phyloP scores from a whole-genome alignment of 2,329 filamentous ascomycete genomes.

The Ophiostoma triangulosporum region DNA sequence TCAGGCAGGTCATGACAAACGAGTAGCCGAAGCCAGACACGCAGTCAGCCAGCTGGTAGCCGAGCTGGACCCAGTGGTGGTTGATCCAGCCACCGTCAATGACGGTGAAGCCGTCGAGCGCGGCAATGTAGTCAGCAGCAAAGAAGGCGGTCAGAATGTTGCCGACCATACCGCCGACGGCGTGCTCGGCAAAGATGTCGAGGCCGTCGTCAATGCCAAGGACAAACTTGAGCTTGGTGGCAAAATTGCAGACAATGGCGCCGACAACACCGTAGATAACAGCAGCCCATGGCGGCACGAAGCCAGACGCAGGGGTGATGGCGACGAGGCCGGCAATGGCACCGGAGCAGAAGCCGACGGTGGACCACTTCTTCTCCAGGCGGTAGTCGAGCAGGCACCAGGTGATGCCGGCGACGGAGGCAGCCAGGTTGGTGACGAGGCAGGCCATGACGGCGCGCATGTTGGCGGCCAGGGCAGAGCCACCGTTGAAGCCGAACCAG shows the following conservation, averaged over 20 bases:
- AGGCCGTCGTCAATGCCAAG: conserved; percentile 71
- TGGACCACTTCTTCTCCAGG: conserved; percentile 82
- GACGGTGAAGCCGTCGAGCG: conserved; percentile 54
- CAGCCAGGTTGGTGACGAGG: conserved; percentile 73
- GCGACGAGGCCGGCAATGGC: conserved; percentile 77
- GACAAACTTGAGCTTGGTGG: conserved; percentile 80
- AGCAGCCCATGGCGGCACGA: conserved; percentile 72
- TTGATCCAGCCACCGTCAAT: conserved; percentile 75
- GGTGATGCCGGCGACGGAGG: conserved; percentile 71
- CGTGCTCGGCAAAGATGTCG: conserved; percentile 80
- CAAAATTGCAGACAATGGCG: conserved; percentile 71
- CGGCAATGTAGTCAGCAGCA: conserved; percentile 71
- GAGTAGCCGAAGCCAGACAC: conserved; percentile 64
- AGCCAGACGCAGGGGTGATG: conserved; percentile 78
- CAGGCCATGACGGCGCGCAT: conserved; percentile 77
- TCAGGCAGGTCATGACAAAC: conserved; percentile 63
- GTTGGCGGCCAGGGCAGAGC: conserved; percentile 68
- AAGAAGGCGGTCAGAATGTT: conserved; percentile 74
- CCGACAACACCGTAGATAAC: conserved; percentile 67
- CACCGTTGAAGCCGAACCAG: conserved; percentile 92
- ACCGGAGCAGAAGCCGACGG: conserved; percentile 84
- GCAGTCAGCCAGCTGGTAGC: conserved; percentile 73
- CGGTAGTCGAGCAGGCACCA: conserved; percentile 86
- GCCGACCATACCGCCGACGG: conserved; percentile 62
- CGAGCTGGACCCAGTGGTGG: conserved; percentile 70